phyloP scores from a whole-genome alignment of 2,329 filamentous ascomycete genomes.

The Fusarium cyanostomum region DNA sequence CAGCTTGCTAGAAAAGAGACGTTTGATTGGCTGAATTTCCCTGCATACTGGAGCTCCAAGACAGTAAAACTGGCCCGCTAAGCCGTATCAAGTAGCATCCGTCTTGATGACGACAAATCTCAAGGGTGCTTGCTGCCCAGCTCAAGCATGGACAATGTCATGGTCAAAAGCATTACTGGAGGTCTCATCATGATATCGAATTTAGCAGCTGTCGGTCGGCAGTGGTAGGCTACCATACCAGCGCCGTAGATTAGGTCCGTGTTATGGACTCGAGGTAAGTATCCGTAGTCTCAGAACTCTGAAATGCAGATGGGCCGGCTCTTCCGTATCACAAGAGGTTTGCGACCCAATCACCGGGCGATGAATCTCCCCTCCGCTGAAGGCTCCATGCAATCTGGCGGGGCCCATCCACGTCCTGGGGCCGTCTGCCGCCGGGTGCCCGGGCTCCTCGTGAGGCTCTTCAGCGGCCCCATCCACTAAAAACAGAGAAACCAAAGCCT shows the following conservation, averaged over 20 bases:
- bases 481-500: conserved; percentile 10
- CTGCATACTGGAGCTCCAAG: neutral
- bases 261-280: no score
- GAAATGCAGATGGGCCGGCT: no score
- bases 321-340: no score
- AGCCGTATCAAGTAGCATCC: conserved; percentile 1
- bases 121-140: neutral
- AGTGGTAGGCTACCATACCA: no score
- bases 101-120: neutral
- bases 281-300: no score
- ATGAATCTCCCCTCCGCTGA: neutral
- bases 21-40: conserved; percentile 32
- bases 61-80: neutral
- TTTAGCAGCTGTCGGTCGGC: neutral
- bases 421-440: neutral
- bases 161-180: no score
- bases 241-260: no score
- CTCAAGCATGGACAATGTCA: no score
- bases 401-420: conserved; percentile 16
- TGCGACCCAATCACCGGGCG: no score
- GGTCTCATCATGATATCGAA: neutral
- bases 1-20: conserved; percentile 31
- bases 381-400: conserved; percentile 12
- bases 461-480: conserved; percentile 30
- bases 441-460: conserved; percentile 24